Conservation (phyloP, 2,329 filamentous ascomycete genomes). For the Ceratocystiopsis brevicomis region DNA sequence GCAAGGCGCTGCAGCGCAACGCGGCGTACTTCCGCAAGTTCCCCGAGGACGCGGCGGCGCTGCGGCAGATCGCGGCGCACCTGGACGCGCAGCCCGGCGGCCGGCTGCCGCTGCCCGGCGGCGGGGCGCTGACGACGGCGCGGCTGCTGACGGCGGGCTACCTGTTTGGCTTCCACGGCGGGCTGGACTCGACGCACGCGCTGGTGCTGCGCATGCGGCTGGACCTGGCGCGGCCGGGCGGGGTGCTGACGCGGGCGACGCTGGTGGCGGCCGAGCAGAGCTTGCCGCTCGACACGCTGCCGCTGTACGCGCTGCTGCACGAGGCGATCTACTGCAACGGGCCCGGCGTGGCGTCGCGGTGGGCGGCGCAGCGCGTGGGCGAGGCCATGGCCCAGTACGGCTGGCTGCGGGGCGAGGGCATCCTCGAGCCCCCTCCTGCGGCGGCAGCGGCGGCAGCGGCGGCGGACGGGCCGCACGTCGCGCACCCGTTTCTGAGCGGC, state of each 20-base stretch:
- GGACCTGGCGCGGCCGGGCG: constrained; percentile 60
- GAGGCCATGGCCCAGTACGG: constrained; percentile 24
- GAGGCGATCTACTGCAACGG: constrained; percentile 73
- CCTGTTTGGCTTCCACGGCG: constrained; percentile 60
- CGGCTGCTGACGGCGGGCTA: constrained; percentile 65
- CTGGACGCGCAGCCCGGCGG: constrained; percentile 34
- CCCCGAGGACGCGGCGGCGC: constrained; percentile 53
- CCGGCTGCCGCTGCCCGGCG: constrained; percentile 45
- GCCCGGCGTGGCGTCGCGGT: constrained; percentile 42
- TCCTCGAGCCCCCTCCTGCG: background rate
- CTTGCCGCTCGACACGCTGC: constrained; percentile 52
- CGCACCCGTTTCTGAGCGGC: constrained; percentile 45
- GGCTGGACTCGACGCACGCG: constrained; percentile 56
- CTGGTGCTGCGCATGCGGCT: constrained; percentile 49
- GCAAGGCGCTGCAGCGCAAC: constrained; percentile 53
- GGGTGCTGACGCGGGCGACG: constrained; percentile 54
- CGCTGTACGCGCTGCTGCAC: constrained; percentile 74
- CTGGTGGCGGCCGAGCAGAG: constrained; percentile 48
- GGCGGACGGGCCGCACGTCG: no score
- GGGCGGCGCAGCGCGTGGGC: constrained; percentile 54
- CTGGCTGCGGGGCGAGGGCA: constrained; percentile 26
- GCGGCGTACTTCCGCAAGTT: constrained; percentile 67
- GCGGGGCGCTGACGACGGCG: constrained; percentile 51
- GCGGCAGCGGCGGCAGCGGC: no score
- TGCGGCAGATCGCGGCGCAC: constrained; percentile 47